Conservation (phyloP, 352 stramenopile genomes). For the Hyaloperonospora arabidopsidis region DNA sequence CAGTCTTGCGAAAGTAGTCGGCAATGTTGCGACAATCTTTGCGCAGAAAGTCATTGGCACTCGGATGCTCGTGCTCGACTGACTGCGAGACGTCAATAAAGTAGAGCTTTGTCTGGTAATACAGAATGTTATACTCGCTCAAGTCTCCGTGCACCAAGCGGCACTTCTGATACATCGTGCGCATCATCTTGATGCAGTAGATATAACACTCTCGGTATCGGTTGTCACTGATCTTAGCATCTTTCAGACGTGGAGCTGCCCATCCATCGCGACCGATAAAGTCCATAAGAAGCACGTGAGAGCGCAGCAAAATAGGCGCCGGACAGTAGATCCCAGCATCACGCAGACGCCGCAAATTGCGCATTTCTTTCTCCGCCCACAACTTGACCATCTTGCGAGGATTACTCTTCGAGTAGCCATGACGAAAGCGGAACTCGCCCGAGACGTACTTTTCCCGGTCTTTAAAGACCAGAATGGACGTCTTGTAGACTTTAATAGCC, state of each 20-base stretch:
- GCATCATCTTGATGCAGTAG: slow-evolving; percentile 93
- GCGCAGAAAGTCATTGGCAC: slow-evolving; percentile 94
- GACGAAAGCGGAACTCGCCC: slow-evolving; percentile 96
- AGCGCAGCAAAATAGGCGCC: slow-evolving; percentile 90
- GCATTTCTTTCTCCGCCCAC: slow-evolving; percentile 99
- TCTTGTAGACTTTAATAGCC: slow-evolving; percentile 84
- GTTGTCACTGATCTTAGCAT: slow-evolving; percentile 88
- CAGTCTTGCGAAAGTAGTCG: slow-evolving; percentile 93
- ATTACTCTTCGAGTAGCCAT: slow-evolving; percentile 96
- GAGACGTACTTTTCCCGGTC: slow-evolving; percentile 99
- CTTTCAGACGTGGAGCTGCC: slow-evolving; percentile 91
- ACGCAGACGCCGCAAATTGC: slow-evolving; percentile 93
- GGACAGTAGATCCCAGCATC: slow-evolving; percentile 89
- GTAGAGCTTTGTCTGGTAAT: slow-evolving; percentile 92
- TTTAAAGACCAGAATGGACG: slow-evolving; percentile 97
- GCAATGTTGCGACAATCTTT: slow-evolving; percentile 97
- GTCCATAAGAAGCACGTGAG: slow-evolving; percentile 98
- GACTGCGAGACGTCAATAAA: slow-evolving; percentile 99
- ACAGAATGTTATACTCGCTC: slow-evolving; percentile 99
- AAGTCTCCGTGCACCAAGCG: slow-evolving; percentile 97
- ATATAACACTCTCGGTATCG: slow-evolving; percentile 92
- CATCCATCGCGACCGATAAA: slow-evolving; percentile 95
- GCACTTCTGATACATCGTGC: slow-evolving; percentile 94
- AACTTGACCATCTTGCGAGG: slow-evolving; percentile 99
- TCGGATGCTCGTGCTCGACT: slow-evolving; percentile 97